Evolutionary conservation across 129 eudicot species (phyloP).

Genomic region (Pittosporum tobira): DNA sequence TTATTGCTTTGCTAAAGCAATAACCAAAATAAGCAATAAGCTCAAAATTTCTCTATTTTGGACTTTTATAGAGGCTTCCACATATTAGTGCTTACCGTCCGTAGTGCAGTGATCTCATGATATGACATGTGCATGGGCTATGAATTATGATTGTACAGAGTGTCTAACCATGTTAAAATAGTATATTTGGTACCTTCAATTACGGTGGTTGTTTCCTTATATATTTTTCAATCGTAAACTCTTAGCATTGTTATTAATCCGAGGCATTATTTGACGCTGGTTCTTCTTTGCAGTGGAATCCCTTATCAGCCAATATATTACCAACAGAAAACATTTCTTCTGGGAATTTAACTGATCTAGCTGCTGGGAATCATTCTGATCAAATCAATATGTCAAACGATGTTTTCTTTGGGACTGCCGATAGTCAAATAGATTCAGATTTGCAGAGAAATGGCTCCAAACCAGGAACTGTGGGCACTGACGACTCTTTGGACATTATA

Average conservation of each 20-base stretch:
- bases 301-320: constrained; percentile 14
- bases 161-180: neutral
- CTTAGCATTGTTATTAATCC: neutral
- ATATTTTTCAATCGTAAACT: neutral
- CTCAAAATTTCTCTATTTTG: no score
- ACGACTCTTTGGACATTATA: constrained; percentile 20
- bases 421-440: constrained; percentile 18
- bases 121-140: neutral
- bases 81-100: neutral
- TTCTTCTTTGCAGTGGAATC: constrained; percentile 26
- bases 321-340: constrained; percentile 20
- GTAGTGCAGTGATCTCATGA: neutral
- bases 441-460: constrained; percentile 21
- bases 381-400: constrained; percentile 12
- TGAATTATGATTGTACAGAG: no score
- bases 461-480: constrained; percentile 16
- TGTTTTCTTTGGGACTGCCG: constrained; percentile 20
- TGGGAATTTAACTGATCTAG: constrained; percentile 18
- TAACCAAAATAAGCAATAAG: no score
- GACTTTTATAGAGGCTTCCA: no score
- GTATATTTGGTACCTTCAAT: neutral
- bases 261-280: neutral
- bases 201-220: neutral
- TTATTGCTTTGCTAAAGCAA: no score
- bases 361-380: constrained; percentile 16